These are phyloP conservation scores for Vickermania spadyakhi DNA, from an alignment of 208 protist species.

Conservation along the genomic window DNA sequence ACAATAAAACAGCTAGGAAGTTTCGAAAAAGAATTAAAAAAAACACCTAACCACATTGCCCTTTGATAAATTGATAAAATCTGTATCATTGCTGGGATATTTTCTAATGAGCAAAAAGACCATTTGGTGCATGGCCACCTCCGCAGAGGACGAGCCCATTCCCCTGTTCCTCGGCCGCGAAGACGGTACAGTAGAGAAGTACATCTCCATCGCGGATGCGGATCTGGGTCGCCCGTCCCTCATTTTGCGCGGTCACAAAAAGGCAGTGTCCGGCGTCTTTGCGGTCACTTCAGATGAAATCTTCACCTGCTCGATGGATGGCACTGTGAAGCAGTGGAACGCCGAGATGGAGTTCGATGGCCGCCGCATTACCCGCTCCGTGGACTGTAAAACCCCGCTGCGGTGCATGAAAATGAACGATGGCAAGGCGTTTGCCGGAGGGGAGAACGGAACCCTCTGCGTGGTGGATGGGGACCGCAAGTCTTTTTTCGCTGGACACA, in stretches of 20 bases:
- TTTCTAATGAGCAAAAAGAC: conserved; percentile 3
- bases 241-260: conserved; percentile 47
- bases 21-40: too few species aligned
- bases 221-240: conserved; percentile 35
- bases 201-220: conserved; percentile 39
- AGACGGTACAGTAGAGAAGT: conserved; percentile 66
- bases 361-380: conserved; percentile 8
- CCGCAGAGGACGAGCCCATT: conserved; percentile 24
- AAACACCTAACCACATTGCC: too few species aligned
- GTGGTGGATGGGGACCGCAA: conserved; percentile 47
- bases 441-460: conserved; percentile 50
- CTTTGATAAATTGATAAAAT: too few species aligned
- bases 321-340: conserved; percentile 60
- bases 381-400: conserved; percentile 18
- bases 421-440: conserved; percentile 41
- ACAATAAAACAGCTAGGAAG: too few species aligned
- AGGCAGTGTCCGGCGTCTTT: conserved; percentile 48
- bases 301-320: conserved; percentile 62
- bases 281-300: conserved; percentile 32
- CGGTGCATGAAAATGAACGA: conserved; percentile 33
- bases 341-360: conserved; percentile 19
- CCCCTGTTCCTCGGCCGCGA: conserved; percentile 64
- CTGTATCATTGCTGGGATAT: too few species aligned
- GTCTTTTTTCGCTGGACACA: conserved; percentile 50
- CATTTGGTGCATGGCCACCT: conserved; percentile 44